Evolutionary conservation across 352 stramenopile species (phyloP).

Genomic region (Paralagenidium karlingii): DNA sequence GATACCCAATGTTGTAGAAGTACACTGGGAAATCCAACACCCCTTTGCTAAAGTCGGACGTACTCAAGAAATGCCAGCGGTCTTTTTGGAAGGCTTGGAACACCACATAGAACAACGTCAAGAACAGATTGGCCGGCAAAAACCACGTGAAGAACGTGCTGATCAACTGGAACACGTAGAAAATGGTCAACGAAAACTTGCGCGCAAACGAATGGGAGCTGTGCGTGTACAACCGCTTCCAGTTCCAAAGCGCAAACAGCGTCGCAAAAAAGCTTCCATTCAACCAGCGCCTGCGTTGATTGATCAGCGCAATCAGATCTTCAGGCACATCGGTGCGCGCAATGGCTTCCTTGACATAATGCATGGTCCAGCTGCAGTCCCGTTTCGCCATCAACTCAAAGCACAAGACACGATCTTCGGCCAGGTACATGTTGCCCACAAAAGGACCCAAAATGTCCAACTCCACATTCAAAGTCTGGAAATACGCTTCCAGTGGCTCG

Average conservation of each 20-base stretch:
- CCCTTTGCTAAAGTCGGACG: slow-evolving; percentile 37
- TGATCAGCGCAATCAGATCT: slow-evolving; percentile 72
- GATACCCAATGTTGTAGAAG: slow-evolving; percentile 70
- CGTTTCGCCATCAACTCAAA: slow-evolving; percentile 78
- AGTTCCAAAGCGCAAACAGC: slow-evolving; percentile 82
- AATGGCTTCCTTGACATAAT: slow-evolving; percentile 77
- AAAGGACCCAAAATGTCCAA: slow-evolving; percentile 72
- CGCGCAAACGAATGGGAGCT: slow-evolving; percentile 57
- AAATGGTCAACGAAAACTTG: slow-evolving; percentile 54
- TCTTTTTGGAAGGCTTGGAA: slow-evolving; percentile 85
- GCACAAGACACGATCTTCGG: slow-evolving; percentile 75
- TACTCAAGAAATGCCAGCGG: slow-evolving; percentile 66
- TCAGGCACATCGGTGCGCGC: slow-evolving; percentile 74
- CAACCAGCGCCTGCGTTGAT: slow-evolving; percentile 76
- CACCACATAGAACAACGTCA: slow-evolving; percentile 78
- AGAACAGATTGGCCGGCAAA: slow-evolving; percentile 69
- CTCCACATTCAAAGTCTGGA: slow-evolving; percentile 74
- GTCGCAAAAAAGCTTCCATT: slow-evolving; percentile 82
- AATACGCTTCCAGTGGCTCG: slow-evolving; percentile 67
- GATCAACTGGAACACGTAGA: slow-evolving; percentile 69
- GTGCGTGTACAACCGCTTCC: slow-evolving; percentile 71
- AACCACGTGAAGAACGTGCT: slow-evolving; percentile 64
- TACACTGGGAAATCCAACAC: slow-evolving; percentile 57
- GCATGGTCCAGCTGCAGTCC: slow-evolving; percentile 78
- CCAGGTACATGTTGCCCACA: slow-evolving; percentile 82